A percentile compares a stretch with the other conserved stretches of the same genome.
Conservation (phyloP, 23 red algal species). For the Pyropia haitanensis region DNA sequence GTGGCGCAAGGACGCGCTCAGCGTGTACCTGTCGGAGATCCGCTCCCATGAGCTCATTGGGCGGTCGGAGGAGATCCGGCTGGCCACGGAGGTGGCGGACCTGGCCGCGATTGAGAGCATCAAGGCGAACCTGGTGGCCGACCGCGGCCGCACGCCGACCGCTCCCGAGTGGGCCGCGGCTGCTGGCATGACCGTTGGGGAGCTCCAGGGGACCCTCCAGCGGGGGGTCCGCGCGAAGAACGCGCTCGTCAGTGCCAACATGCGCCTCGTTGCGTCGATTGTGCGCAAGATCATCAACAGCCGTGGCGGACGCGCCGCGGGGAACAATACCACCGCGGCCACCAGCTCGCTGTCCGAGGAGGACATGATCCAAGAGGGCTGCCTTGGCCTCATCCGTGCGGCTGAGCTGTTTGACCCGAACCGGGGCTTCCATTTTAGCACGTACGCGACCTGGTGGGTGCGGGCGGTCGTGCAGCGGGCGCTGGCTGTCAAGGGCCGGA, state of each 20-base stretch:
- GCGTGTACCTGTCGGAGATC: too few species aligned
- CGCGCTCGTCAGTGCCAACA: slow-evolving; percentile 59
- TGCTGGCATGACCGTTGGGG: slow-evolving; percentile 3
- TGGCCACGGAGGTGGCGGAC: too few species aligned
- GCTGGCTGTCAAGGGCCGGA: slow-evolving; percentile 42
- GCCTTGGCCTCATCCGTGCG: slow-evolving; percentile 83
- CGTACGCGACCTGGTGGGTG: slow-evolving; percentile 96
- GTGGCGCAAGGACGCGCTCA: too few species aligned
- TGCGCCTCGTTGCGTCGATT: slow-evolving; percentile 67
- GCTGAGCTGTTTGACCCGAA: slow-evolving; percentile 81
- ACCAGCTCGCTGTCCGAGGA: slow-evolving; percentile 23
- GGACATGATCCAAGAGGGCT: slow-evolving; percentile 96
- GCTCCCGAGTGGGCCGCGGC: slow-evolving; percentile 48
- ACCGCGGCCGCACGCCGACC: slow-evolving; percentile 27
- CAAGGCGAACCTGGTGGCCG: slow-evolving; percentile 6
- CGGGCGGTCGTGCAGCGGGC: slow-evolving; percentile 50
- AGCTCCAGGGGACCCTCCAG: slow-evolving; percentile 22
- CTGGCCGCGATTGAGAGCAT: slow-evolving; percentile 13
- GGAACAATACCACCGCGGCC: not conserved
- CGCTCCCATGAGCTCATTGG: too few species aligned
- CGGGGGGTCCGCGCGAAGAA: slow-evolving; percentile 60
- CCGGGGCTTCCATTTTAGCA: slow-evolving; percentile 73
- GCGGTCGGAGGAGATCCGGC: too few species aligned
- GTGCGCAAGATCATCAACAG: slow-evolving; percentile 32
- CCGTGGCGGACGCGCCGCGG: slow-evolving; percentile 1